These are phyloP conservation scores for Chlamydomonas sp. DNA, from an alignment of 139 green algal species.

Conservation along the genomic window DNA sequence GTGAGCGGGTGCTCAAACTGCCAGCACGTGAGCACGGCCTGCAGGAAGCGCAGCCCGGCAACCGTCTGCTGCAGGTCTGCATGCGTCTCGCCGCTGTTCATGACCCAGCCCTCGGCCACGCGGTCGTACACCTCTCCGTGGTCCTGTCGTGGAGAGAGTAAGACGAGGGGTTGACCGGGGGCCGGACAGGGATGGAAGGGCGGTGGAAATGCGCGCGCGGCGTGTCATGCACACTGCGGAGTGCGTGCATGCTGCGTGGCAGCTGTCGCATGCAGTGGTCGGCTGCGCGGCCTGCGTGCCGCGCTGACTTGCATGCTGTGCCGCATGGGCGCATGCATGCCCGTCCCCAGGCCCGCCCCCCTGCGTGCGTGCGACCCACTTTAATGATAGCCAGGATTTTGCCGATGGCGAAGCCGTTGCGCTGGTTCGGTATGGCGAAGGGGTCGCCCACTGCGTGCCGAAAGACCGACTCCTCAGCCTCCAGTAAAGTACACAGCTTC, in stretches of 20 bases:
- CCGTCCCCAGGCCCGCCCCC: neutral
- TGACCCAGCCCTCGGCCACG: slow-evolving; percentile 30
- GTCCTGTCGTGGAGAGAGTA: slow-evolving; percentile 19
- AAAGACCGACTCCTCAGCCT: slow-evolving; percentile 3
- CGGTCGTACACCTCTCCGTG: slow-evolving; percentile 36
- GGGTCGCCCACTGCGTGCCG: slow-evolving; percentile 7
- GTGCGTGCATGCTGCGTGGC: no score
- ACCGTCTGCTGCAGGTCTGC: slow-evolving; percentile 40
- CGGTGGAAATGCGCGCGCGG: neutral
- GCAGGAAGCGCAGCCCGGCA: slow-evolving; percentile 39
- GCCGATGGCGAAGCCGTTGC: neutral
- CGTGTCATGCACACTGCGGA: no score
- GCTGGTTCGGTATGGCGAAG: neutral
- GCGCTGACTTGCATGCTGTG: no score
- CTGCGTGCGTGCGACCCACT: neutral
- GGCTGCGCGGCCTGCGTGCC: no score
- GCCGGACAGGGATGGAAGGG: neutral
- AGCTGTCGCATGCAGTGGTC: no score
- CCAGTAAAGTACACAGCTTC: no score
- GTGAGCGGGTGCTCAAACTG: slow-evolving; percentile 48
- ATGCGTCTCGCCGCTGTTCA: slow-evolving; percentile 15
- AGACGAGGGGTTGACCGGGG: neutral
- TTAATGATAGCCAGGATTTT: slow-evolving; percentile 18
- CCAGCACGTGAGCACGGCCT: slow-evolving; percentile 33
- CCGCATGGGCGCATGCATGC: neutral